A percentile compares a stretch with the other conserved stretches of the same genome.
phyloP scores from a whole-genome alignment of 2,329 filamentous ascomycete genomes.

The Penicillium sp. region DNA sequence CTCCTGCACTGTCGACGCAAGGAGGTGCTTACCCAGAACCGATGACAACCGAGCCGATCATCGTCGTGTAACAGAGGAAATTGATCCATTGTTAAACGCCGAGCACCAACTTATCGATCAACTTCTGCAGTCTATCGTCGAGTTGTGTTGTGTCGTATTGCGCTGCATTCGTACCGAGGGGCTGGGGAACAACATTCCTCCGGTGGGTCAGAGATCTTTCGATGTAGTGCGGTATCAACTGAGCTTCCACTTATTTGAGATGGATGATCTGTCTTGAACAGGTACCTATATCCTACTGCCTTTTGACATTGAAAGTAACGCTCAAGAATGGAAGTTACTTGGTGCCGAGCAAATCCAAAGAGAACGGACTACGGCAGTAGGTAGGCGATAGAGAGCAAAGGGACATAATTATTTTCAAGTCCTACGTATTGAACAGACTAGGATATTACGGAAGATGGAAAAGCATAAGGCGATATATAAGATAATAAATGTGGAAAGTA shows the following conservation, averaged over 20 bases:
- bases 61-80: conserved; percentile 7
- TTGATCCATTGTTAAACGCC: conserved; percentile 17
- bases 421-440: no score
- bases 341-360: no score
- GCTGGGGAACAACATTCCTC: conserved; percentile 15
- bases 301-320: no score
- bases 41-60: conserved; percentile 9
- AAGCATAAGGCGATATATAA: no score
- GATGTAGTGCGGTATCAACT: background rate
- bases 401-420: no score
- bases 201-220: conserved; percentile 4
- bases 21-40: conserved; percentile 17
- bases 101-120: background rate
- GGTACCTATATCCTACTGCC: no score
- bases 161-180: conserved; percentile 7
- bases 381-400: no score
- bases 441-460: no score
- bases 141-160: background rate
- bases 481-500: no score
- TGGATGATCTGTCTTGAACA: no score
- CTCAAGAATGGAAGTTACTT: no score
- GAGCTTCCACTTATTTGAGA: background rate
- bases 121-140: background rate
- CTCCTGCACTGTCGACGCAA: conserved; percentile 1
- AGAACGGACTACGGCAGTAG: no score